Evolutionary conservation across 2,329 filamentous ascomycete genomes (phyloP), one percentile per base, ranked within the genome.

Genomic region (Curvularia spicifera): DNA sequence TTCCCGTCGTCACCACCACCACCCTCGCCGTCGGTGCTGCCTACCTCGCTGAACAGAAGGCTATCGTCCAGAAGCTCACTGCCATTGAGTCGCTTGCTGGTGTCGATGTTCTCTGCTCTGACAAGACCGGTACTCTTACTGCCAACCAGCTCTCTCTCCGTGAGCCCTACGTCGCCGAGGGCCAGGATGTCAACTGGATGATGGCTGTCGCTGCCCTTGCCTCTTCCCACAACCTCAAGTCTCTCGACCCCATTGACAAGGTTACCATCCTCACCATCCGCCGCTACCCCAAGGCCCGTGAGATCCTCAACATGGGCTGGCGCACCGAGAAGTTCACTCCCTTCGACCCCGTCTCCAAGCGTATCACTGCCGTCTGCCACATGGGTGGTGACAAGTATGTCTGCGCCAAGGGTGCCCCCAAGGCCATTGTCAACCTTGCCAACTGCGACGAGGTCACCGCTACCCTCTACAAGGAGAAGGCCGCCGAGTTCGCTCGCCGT

Each of bases 181-280:
- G 89, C 69, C 86, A 90, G 73, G 89, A 91, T 78, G 86, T 91
- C 77, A 89, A 91, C 82, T 91, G 89, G 89, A 91, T 91, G 89
- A 91, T 91, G 89, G 89, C 89, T 64, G 89, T 90, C 60, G 89
- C 89, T 59, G 89, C 89, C 60, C 85, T 91, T 55, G 89, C 89
- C 57, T 91, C 89, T 51, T 91, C 89, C 62, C 89, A 91, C 82
- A 91, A 91, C 81, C 83, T 91, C 80, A 89, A 90, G 81, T 89
- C 89, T 61, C 84, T 91, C 62, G 89, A 91, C 74, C 89, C 89
- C 60, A 91, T 91, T 71, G 89, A 91, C 81, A 91, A 91, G 81
- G 87, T 91, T 70, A 91, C 88, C 54, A 89, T 91, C 69, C 82
- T 91, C 57, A 91, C 89, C 53, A 85, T 91, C 70, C 89, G 90